These are phyloP conservation scores for Globisporangium middletonii DNA, from an alignment of 352 stramenopile species.

Conservation along the genomic window DNA sequence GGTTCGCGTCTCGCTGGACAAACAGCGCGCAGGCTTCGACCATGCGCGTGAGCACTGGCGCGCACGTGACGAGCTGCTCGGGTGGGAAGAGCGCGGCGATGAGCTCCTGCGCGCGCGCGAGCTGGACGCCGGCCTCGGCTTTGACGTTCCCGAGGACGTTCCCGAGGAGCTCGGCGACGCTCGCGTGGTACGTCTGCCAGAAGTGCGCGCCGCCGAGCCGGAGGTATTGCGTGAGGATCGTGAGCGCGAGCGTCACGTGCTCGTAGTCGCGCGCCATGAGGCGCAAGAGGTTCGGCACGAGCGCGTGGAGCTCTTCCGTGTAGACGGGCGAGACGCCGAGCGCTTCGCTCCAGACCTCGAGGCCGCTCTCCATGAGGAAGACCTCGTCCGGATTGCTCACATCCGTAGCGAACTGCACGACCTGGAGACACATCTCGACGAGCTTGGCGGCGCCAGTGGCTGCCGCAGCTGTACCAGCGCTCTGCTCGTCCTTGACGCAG, in stretches of 20 bases:
- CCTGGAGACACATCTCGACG: slow-evolving; percentile 63
- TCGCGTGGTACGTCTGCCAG: slow-evolving; percentile 57
- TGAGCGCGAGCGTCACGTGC: slow-evolving; percentile 53
- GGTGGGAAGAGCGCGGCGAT: slow-evolving; percentile 26
- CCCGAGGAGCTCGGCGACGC: slow-evolving; percentile 31
- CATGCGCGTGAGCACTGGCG: slow-evolving; percentile 37
- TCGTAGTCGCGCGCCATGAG: slow-evolving; percentile 79
- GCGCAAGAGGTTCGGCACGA: slow-evolving; percentile 57
- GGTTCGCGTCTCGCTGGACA: slow-evolving; percentile 23
- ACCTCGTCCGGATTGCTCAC: slow-evolving; percentile 76
- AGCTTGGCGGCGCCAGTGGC: slow-evolving; percentile 27
- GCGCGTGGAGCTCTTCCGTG: slow-evolving; percentile 54
- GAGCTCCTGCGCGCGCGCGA: slow-evolving; percentile 42
- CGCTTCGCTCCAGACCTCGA: slow-evolving; percentile 66
- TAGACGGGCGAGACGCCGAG: slow-evolving; percentile 47
- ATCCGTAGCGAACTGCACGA: slow-evolving; percentile 68
- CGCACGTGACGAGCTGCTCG: slow-evolving; percentile 30
- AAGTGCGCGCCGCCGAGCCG: slow-evolving; percentile 46
- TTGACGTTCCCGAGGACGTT: slow-evolving; percentile 65
- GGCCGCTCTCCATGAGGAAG: slow-evolving; percentile 79
- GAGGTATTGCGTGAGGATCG: slow-evolving; percentile 62
- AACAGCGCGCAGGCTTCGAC: slow-evolving; percentile 40
- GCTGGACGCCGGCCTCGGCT: slow-evolving; percentile 52
- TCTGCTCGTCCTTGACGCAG: slow-evolving; percentile 38
- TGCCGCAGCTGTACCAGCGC: not conserved